A percentile compares a stretch with the other conserved stretches of the same genome.
These are phyloP conservation scores for Elsinoe fawcettii DNA, from an alignment of 2,329 filamentous ascomycete species.

Conservation along the genomic window DNA sequence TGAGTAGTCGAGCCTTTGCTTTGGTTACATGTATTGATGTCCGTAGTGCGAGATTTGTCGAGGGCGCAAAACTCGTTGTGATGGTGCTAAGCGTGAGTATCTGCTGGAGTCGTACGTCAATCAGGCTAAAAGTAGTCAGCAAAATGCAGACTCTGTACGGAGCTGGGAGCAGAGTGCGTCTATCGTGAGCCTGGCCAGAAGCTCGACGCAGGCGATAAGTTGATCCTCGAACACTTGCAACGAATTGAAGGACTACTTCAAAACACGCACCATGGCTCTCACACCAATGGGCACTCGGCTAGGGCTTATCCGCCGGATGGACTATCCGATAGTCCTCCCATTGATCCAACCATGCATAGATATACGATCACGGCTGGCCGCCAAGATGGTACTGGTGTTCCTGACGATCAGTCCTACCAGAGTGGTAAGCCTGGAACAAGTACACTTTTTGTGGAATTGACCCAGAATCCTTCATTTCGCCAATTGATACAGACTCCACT, in stretches of 20 bases:
- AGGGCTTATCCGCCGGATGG: slow-evolving; percentile 40
- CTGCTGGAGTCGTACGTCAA: not conserved
- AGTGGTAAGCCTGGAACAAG: not conserved
- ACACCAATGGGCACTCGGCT: not conserved
- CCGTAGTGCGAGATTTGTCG: slow-evolving; percentile 27
- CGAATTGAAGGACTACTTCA: slow-evolving; percentile 75
- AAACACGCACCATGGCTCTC: slow-evolving; percentile 49
- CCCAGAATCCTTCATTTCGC: not conserved
- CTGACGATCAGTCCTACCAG: slow-evolving; percentile 9
- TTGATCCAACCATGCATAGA: not conserved
- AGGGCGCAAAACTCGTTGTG: slow-evolving; percentile 28
- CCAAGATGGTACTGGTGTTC: slow-evolving; percentile 32
- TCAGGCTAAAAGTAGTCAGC: slow-evolving; percentile 44
- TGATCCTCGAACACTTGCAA: slow-evolving; percentile 70
- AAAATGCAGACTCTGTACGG: slow-evolving; percentile 76
- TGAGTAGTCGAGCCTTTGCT: not conserved
- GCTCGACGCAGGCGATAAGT: slow-evolving; percentile 76
- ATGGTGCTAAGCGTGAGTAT: slow-evolving; percentile 22
- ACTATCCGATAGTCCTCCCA: slow-evolving; percentile 42
- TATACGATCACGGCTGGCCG: slow-evolving; percentile 36
- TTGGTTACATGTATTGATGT: not conserved
- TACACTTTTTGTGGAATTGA: slow-evolving; percentile 8
- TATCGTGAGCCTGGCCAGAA: slow-evolving; percentile 83
- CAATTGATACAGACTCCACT: not conserved
- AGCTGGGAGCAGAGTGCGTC: slow-evolving; percentile 73